Percentiles rank a stretch among this genome's conserved stretches.
Evolutionary conservation across 441 rosid genomes (phyloP).

Genomic region (Populus hybrid): DNA sequence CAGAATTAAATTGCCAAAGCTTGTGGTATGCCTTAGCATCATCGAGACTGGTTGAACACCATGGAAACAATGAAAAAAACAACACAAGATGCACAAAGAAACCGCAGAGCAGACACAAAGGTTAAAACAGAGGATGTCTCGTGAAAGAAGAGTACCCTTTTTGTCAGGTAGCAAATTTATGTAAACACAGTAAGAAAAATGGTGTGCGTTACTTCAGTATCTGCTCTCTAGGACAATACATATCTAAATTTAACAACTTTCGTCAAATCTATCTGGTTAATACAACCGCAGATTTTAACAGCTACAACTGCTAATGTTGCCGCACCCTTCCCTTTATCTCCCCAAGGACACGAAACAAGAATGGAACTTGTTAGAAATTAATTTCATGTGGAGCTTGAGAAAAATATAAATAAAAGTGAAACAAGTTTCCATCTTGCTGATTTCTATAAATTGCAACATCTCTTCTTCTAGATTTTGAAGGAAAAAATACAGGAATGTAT

Average conservation of each 20-base stretch:
- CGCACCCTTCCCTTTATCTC: neutral
- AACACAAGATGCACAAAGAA: too few species aligned
- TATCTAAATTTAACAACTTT: neutral
- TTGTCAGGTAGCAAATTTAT: neutral
- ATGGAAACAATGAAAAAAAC: too few species aligned
- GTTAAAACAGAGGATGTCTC: neutral
- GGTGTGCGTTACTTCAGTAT: neutral
- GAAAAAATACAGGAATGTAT: neutral
- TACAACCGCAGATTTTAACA: neutral
- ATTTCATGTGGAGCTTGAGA: neutral
- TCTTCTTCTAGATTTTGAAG: neutral
- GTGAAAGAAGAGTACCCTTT: neutral
- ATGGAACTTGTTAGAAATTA: neutral
- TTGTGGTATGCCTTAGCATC: too few species aligned
- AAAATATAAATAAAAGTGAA: neutral
- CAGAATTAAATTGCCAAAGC: too few species aligned
- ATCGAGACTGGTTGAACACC: too few species aligned
- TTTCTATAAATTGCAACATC: neutral
- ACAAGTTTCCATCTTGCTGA: neutral
- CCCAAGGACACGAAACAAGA: neutral
- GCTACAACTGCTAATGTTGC: neutral
- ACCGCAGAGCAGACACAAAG: too few species aligned
- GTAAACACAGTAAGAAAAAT: neutral
- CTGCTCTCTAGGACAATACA: neutral
- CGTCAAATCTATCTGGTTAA: neutral